Evolutionary conservation across 805 yeast genomes (phyloP).

Genomic region (Maudiozyma turicensis): DNA sequence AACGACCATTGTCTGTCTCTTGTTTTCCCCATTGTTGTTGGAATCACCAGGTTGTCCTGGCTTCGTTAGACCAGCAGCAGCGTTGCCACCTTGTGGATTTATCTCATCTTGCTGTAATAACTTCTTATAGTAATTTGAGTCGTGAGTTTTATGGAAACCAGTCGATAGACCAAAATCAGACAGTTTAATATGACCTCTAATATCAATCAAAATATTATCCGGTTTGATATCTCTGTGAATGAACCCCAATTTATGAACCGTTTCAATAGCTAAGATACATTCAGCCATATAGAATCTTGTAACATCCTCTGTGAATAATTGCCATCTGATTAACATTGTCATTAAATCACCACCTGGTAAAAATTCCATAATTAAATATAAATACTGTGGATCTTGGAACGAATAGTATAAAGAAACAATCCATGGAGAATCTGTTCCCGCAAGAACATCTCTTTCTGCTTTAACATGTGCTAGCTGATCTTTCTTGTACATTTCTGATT

Average conservation of each 20-base stretch:
- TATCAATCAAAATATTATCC: conserved; percentile 84
- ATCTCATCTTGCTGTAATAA: conserved; percentile 57
- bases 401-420: conserved; percentile 75
- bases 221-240: conserved; percentile 98
- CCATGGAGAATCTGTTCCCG: conserved; percentile 84
- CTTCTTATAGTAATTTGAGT: conserved; percentile 75
- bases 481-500: conserved; percentile 87
- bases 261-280: conserved; percentile 90
- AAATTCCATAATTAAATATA: conserved; percentile 87
- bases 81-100: conserved; percentile 4
- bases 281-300: conserved; percentile 93
- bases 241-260: conserved; percentile 84
- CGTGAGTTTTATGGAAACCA: conserved; percentile 91
- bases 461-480: conserved; percentile 93
- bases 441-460: conserved; percentile 92
- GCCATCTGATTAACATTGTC: conserved; percentile 95
- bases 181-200: conserved; percentile 68
- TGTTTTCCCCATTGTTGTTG: conserved; percentile 9
- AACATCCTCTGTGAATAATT: conserved; percentile 85
- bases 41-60: conserved; percentile 25
- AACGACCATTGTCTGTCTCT: conserved; percentile 70
- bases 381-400: conserved; percentile 65
- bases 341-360: conserved; percentile 85
- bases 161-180: conserved; percentile 84
- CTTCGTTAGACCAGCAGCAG: conserved; percentile 24